Percentiles rank a stretch among this genome's conserved stretches.
phyloP scores from a whole-genome alignment of 495 filamentous ascomycete genomes.

The Geoglossum glabrum region DNA sequence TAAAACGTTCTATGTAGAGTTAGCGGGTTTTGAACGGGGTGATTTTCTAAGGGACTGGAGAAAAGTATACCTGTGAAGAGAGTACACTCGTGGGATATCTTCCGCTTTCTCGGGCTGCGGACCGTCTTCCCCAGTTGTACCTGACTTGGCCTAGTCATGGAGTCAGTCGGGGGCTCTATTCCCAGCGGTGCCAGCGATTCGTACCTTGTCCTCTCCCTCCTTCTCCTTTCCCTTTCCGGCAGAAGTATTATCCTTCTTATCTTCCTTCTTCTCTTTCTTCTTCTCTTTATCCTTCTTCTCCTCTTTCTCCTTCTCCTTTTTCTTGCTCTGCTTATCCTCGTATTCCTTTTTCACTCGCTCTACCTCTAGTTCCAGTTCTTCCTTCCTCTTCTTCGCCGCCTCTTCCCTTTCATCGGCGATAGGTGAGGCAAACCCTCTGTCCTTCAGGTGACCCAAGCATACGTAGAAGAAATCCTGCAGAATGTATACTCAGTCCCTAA shows the following conservation, averaged over 20 bases:
- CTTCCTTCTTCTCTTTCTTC: slow-evolving; percentile 9
- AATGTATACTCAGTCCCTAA: neutral
- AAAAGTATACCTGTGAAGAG: slow-evolving; percentile 53
- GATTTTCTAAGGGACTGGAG: neutral
- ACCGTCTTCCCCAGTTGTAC: slow-evolving; percentile 17
- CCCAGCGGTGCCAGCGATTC: neutral
- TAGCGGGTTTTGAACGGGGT: neutral
- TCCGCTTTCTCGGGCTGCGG: slow-evolving; percentile 13
- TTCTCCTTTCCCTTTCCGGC: slow-evolving; percentile 17
- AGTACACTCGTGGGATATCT: slow-evolving; percentile 50
- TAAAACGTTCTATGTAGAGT: slow-evolving; percentile 49
- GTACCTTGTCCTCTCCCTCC: slow-evolving; percentile 30
- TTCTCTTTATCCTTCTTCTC: slow-evolving; percentile 19
- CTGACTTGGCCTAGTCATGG: neutral
- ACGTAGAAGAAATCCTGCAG: slow-evolving; percentile 83
- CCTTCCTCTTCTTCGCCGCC: slow-evolving; percentile 34
- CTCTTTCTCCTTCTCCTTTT: slow-evolving; percentile 33
- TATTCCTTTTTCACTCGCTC: slow-evolving; percentile 23
- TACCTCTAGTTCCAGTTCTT: slow-evolving; percentile 22
- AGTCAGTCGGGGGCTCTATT: neutral
- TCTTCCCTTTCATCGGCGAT: slow-evolving; percentile 58
- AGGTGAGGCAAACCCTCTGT: slow-evolving; percentile 60
- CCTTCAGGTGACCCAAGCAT: slow-evolving; percentile 67
- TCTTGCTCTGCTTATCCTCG: slow-evolving; percentile 24
- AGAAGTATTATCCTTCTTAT: slow-evolving; percentile 17